These are phyloP conservation scores for Pythium apleroticum DNA, from an alignment of 352 stramenopile genomes.

Conservation along the genomic window DNA sequence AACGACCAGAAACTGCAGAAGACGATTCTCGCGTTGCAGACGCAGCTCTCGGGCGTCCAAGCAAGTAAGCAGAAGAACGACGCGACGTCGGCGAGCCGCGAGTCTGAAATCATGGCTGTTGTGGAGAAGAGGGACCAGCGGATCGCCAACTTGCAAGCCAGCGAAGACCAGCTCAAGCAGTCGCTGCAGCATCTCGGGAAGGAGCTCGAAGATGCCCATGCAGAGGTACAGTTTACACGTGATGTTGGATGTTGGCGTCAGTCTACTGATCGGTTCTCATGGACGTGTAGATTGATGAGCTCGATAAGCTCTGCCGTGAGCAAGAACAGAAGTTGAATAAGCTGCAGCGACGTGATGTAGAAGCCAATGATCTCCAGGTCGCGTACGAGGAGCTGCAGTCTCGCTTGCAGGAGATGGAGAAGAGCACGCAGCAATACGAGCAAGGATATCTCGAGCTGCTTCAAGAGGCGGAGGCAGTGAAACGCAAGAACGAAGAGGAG, in stretches of 20 bases:
- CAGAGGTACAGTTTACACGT: conserved; percentile 33
- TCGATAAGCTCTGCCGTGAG: conserved; percentile 37
- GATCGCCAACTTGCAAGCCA: conserved; percentile 33
- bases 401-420: conserved; percentile 39
- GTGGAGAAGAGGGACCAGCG: conserved; percentile 30
- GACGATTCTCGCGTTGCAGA: conserved; percentile 26
- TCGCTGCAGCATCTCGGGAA: conserved; percentile 44
- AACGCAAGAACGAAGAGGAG: conserved; percentile 48
- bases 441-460: conserved; percentile 64
- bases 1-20: conserved; percentile 26
- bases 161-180: conserved; percentile 32
- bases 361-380: conserved; percentile 32
- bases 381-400: conserved; percentile 38
- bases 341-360: conserved; percentile 31
- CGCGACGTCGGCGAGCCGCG: conserved; percentile 26
- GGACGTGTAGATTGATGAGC: conserved; percentile 42
- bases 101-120: conserved; percentile 30
- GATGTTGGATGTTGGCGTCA: background rate
- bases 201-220: conserved; percentile 53
- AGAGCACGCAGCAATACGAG: conserved; percentile 59
- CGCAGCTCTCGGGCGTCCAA: conserved; percentile 26
- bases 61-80: conserved; percentile 29
- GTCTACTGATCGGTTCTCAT: background rate
- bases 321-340: conserved; percentile 39
- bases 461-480: conserved; percentile 34